phyloP scores from a whole-genome alignment of 768 basidiomycete genomes.

The Rhodotorula babjevae region DNA sequence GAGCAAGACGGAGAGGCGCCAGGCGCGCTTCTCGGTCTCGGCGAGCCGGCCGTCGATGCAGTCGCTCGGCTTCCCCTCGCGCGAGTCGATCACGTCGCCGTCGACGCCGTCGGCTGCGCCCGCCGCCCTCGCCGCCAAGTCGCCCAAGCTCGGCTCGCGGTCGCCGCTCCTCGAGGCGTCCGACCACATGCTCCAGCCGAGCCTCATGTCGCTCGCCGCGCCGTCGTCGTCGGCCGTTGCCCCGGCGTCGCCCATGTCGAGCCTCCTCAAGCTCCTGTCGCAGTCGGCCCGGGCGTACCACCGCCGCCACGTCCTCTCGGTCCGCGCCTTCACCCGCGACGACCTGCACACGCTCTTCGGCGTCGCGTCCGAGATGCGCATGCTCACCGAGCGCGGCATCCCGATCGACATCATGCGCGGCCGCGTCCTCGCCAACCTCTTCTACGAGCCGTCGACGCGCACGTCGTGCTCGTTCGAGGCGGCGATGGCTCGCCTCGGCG shows the following conservation, averaged over 20 bases:
- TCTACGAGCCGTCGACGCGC: slow-evolving; percentile 95
- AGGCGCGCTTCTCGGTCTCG: slow-evolving; percentile 47
- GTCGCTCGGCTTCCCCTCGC: slow-evolving; percentile 38
- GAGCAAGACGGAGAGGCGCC: slow-evolving; percentile 40
- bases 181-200: slow-evolving; percentile 36
- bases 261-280: slow-evolving; percentile 27
- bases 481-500: slow-evolving; percentile 97
- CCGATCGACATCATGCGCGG: slow-evolving; percentile 83
- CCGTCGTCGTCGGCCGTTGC: not conserved
- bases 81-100: slow-evolving; percentile 17
- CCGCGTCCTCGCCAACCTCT: slow-evolving; percentile 80
- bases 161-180: slow-evolving; percentile 38
- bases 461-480: slow-evolving; percentile 95
- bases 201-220: slow-evolving; percentile 37
- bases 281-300: slow-evolving; percentile 70
- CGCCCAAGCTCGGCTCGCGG: slow-evolving; percentile 24
- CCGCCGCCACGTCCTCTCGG: slow-evolving; percentile 84
- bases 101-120: slow-evolving; percentile 42
- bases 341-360: slow-evolving; percentile 92
- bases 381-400: slow-evolving; percentile 88
- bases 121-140: slow-evolving; percentile 46
- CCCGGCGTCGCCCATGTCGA: slow-evolving; percentile 11
- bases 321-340: slow-evolving; percentile 83
- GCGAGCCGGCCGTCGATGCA: slow-evolving; percentile 37
- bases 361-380: slow-evolving; percentile 91